Evolutionary conservation across 345 rosid genomes (phyloP), one percentile per base, ranked within the genome.

Genomic region (Kernera saxatilis): DNA sequence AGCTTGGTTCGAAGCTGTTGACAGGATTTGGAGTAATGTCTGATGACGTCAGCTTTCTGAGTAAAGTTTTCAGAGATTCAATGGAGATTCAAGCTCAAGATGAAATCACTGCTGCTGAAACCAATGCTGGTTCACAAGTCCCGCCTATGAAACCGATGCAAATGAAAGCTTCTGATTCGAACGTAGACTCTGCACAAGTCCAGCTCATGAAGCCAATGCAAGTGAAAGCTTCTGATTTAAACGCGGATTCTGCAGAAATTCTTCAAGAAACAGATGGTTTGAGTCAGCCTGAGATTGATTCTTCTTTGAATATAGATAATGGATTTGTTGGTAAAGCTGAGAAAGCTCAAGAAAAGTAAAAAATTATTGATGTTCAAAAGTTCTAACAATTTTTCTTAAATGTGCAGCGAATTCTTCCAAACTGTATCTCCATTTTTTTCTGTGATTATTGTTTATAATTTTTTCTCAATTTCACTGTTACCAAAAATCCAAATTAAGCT

Each of bases 1-100:
- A 91, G 71, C 86, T 93, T 15, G 98, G 98, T 59, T 93, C 97
- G 11, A 91, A 83, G 86, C 87, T 93, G 76, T 77, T 93, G 83
- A 89, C 79, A 80, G 94, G 91, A 12, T 82, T 93, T 45, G 98
- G 98, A 27, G 96, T 91, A 70, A 93, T 93, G 98, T 93, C 98
- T 32, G 98, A 93, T 72, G 98, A 93, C 18, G 97, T 93, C 8
- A 81, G 86, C 75, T 87, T 91, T 73, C 79, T 91, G 12, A 78
- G 97, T 45, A 83, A 77, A 77, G 83, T 91, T 33, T 81, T 91
- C 37, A 81, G 97, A 46, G 83, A 89, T 46, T 93, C 98, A 64
- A 86, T 91, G 94, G 98, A 91, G 75, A 67, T 83, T 35, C 94
- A 87, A 81, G 97, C 91, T 64, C 86, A 82, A 79, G 94, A 87